Percentiles rank a stretch among this genome's conserved stretches.
phyloP scores from a whole-genome alignment of 1,139 yeast genomes.

The Suhomyces guaymorum region DNA sequence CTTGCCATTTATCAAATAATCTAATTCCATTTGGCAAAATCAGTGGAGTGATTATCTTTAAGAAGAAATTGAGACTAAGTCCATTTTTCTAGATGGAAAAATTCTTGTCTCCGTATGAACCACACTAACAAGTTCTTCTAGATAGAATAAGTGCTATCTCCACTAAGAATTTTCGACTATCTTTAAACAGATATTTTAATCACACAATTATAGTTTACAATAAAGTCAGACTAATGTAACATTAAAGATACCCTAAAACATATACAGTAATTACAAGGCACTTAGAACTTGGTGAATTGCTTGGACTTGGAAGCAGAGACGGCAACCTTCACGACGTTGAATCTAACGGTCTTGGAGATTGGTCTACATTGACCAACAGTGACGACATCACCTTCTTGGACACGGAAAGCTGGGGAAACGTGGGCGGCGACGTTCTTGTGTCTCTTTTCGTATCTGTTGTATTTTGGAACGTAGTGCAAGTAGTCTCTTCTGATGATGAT shows the following conservation, averaged over 20 bases:
- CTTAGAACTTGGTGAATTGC: conserved; percentile 96
- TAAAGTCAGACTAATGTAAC: conserved; percentile 24
- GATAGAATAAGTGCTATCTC: no score
- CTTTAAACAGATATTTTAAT: not conserved
- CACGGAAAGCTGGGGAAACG: conserved; percentile 99
- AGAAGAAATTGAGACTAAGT: no score
- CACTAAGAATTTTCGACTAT: not conserved
- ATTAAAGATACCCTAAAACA: conserved; percentile 21
- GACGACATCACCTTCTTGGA: conserved; percentile 97
- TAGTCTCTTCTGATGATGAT: conserved; percentile 99
- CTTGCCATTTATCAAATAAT: no score
- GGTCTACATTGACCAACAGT: conserved; percentile 99
- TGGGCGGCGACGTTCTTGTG: conserved; percentile 99
- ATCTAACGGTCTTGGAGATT: conserved; percentile 98
- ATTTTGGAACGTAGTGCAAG: conserved; percentile 99
- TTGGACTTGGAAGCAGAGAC: conserved; percentile 86
- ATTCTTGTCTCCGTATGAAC: no score
- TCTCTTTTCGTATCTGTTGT: conserved; percentile 99
- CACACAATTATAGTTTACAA: no score
- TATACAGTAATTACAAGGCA: conserved; percentile 12
- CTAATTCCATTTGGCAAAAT: no score
- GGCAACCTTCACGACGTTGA: conserved; percentile 97
- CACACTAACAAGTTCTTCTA: no score
- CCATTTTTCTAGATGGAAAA: no score
- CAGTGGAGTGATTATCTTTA: no score